Conservation (phyloP, 2,329 filamentous ascomycete species). For the Claviceps pusilla region DNA sequence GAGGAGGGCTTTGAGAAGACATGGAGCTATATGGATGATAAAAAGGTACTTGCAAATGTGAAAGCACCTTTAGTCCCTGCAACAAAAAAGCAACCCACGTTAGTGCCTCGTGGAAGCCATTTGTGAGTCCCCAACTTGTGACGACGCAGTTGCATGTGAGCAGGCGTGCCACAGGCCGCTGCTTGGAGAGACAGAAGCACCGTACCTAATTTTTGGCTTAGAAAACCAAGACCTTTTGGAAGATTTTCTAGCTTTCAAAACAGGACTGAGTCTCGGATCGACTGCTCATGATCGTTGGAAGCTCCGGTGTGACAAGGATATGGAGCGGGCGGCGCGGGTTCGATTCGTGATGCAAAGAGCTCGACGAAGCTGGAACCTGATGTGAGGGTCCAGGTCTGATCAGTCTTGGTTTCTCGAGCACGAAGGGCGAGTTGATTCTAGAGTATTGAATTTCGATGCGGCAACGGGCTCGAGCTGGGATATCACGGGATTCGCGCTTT, state of each 20-base stretch:
- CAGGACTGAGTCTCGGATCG: neutral
- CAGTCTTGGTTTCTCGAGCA: neutral
- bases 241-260: neutral
- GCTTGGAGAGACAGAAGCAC: neutral
- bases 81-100: neutral
- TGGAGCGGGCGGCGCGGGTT: neutral
- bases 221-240: neutral
- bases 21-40: conserved; percentile 13
- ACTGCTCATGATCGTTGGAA: neutral
- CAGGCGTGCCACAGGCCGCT: too few relatives aligned
- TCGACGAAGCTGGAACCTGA: neutral
- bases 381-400: neutral
- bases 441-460: too few relatives aligned
- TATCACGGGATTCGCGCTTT: too few relatives aligned
- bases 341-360: neutral
- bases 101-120: neutral
- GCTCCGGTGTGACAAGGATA: neutral
- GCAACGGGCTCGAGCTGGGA: too few relatives aligned
- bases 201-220: neutral
- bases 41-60: conserved; percentile 8
- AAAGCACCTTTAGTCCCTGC: conserved; percentile 4
- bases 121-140: neutral
- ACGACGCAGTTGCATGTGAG: neutral
- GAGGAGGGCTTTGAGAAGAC: conserved; percentile 17
- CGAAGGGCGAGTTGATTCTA: too few relatives aligned